These are phyloP conservation scores for Cladorrhinum sp. DNA, from an alignment of 2,329 filamentous ascomycete genomes.

Conservation along the genomic window DNA sequence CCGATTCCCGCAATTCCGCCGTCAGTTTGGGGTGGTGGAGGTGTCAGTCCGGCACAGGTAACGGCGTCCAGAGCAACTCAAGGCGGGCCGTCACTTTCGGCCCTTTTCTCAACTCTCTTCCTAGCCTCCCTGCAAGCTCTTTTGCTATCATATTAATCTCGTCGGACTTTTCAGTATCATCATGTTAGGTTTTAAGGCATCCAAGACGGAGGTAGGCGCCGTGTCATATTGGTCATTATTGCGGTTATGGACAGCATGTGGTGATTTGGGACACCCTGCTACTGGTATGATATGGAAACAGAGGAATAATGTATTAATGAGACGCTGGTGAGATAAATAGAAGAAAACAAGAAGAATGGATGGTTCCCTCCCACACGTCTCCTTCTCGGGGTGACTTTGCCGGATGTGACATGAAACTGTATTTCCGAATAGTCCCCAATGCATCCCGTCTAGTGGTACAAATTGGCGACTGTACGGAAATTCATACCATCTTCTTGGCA, in stretches of 20 bases:
- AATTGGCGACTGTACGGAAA: too few relatives aligned
- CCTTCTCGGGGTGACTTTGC: too few relatives aligned
- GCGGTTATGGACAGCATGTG: slow-evolving; percentile 5
- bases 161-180: slow-evolving; percentile 4
- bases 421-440: too few relatives aligned
- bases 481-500: too few relatives aligned
- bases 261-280: slow-evolving; percentile 1
- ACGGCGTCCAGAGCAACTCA: slow-evolving; percentile 11
- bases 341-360: background rate
- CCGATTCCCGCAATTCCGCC: slow-evolving; percentile 5
- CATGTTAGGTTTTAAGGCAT: slow-evolving; percentile 4
- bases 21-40: slow-evolving; percentile 5
- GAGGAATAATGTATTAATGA: slow-evolving; percentile 5
- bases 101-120: background rate
- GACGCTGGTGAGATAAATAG: background rate
- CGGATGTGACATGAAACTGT: too few relatives aligned
- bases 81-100: background rate
- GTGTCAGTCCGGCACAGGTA: slow-evolving; percentile 11
- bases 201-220: slow-evolving; percentile 1
- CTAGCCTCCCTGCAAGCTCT: slow-evolving; percentile 8
- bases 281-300: slow-evolving; percentile 13
- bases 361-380: background rate
- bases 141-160: slow-evolving; percentile 2
- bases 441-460: too few relatives aligned
- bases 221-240: slow-evolving; percentile 9